A percentile compares a stretch with the other conserved stretches of the same genome.
These are phyloP conservation scores for Dryadomyces quercus-mongolicae DNA, from an alignment of 2,329 filamentous ascomycete species.

Conservation along the genomic window DNA sequence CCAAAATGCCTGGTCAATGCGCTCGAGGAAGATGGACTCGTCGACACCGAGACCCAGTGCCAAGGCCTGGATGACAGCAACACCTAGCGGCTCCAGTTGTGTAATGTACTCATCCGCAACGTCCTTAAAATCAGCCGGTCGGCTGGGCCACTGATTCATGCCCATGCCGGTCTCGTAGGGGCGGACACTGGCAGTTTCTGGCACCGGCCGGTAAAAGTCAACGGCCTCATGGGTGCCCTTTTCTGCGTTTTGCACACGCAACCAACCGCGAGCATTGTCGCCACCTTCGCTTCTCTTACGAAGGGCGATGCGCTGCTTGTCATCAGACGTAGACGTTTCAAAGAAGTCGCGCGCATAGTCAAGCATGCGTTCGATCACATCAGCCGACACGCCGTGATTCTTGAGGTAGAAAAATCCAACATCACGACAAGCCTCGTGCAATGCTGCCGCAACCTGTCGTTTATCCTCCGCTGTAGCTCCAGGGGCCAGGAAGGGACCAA, in stretches of 20 bases:
- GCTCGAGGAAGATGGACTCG: constrained; percentile 3
- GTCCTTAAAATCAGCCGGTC: background rate
- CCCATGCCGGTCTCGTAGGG: constrained; percentile 4
- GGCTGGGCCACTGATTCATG: constrained; percentile 2
- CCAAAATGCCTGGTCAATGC: constrained; percentile 5
- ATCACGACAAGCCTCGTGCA: constrained; percentile 6
- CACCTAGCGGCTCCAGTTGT: background rate
- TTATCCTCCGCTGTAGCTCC: background rate
- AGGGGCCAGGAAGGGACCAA: constrained; percentile 1
- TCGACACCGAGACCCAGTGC: constrained; percentile 1
- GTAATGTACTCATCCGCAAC: constrained; percentile 1
- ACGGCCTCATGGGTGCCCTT: constrained; percentile 5
- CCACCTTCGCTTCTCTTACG: constrained; percentile 1
- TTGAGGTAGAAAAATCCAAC: constrained; percentile 38
- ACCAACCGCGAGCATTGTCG: constrained; percentile 6
- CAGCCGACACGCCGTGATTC: constrained; percentile 32
- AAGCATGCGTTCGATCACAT: constrained; percentile 14
- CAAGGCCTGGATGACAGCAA: background rate
- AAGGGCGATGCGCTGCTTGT: constrained; percentile 2
- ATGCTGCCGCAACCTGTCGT: background rate
- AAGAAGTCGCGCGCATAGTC: background rate
- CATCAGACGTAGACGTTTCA: constrained; percentile 1
- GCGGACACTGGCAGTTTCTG: background rate
- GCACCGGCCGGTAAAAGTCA: constrained; percentile 2
- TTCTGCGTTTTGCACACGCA: constrained; percentile 1